phyloP scores from a whole-genome alignment of 2,329 filamentous ascomycete species.

The Aspergillus fijiensis region DNA sequence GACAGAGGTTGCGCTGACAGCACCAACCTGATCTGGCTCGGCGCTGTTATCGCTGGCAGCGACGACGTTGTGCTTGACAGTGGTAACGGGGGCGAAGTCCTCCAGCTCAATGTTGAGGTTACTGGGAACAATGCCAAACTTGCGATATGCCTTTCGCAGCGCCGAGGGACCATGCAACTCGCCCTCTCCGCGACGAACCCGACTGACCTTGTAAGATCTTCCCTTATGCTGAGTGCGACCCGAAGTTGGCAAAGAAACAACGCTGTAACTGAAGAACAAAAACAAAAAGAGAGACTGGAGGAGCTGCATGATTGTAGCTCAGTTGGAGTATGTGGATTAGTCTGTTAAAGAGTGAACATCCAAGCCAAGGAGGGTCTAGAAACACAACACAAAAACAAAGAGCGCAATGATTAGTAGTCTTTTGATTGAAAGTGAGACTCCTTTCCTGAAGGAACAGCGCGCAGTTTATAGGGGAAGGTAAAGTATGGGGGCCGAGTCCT shows the following conservation, averaged over 20 bases:
- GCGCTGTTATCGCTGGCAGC: constrained; percentile 28
- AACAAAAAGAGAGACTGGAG: constrained; percentile 28
- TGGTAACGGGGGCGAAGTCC: constrained; percentile 35
- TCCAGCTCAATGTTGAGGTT: constrained; percentile 41
- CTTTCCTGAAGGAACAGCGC: constrained; percentile 2
- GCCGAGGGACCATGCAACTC: constrained; percentile 60
- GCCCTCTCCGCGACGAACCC: constrained; percentile 57
- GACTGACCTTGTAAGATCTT: constrained; percentile 61
- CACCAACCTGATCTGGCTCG: constrained; percentile 47
- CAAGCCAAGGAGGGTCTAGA: constrained; percentile 2
- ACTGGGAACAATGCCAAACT: constrained; percentile 59
- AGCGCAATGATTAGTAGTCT: constrained; percentile 4
- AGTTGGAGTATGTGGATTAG: not conserved
- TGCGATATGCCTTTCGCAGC: constrained; percentile 65
- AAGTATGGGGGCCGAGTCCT: constrained; percentile 14
- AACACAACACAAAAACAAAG: constrained; percentile 1
- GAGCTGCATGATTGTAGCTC: constrained; percentile 27
- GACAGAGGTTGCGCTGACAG: constrained; percentile 64
- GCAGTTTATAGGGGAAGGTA: constrained; percentile 1
- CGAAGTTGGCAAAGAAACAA: constrained; percentile 35
- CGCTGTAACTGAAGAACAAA: constrained; percentile 33
- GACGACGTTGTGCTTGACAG: constrained; percentile 23
- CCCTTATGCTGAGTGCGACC: constrained; percentile 24
- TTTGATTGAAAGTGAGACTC: not conserved
- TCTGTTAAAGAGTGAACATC: constrained; percentile 6